These are phyloP conservation scores for Letharia lupina DNA, from an alignment of 495 filamentous ascomycete species.

Conservation along the genomic window DNA sequence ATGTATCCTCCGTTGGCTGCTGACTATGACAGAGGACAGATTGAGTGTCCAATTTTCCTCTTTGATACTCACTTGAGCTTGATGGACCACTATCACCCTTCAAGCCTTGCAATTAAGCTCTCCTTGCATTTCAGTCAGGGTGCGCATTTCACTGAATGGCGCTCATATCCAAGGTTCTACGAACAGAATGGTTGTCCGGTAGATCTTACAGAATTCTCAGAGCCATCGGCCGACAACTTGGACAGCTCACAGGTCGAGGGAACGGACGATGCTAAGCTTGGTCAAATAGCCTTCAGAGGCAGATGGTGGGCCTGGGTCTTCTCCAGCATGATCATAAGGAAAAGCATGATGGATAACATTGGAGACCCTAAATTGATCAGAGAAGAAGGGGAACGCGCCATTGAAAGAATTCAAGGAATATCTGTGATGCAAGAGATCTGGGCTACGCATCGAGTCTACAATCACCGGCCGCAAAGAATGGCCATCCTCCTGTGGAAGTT, in stretches of 20 bases:
- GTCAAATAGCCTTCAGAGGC: conserved; percentile 38
- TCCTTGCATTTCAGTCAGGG: conserved; percentile 12
- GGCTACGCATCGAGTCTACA: conserved; percentile 24
- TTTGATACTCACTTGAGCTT: conserved; percentile 42
- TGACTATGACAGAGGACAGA: conserved; percentile 32
- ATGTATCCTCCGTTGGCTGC: conserved; percentile 40
- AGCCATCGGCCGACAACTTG: not conserved
- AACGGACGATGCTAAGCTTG: conserved; percentile 1
- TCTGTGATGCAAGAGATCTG: conserved; percentile 46
- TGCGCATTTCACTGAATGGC: conserved; percentile 11
- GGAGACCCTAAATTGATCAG: conserved; percentile 32
- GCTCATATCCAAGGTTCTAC: conserved; percentile 9
- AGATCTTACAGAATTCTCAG: not conserved
- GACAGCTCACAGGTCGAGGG: not conserved
- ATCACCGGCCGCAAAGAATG: conserved; percentile 27
- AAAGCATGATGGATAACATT: conserved; percentile 32
- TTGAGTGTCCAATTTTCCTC: conserved; percentile 42
- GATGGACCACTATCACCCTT: conserved; percentile 33
- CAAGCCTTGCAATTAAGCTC: conserved; percentile 7
- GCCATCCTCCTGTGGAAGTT: conserved; percentile 49
- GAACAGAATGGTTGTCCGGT: conserved; percentile 1
- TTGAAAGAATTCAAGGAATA: conserved; percentile 36
- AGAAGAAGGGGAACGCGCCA: conserved; percentile 34
- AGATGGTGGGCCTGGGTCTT: conserved; percentile 44
- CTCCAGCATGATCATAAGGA: conserved; percentile 36